A percentile compares a stretch with the other conserved stretches of the same genome.
Evolutionary conservation across 371 early-diverging fungal genomes (phyloP).

Genomic region (Dentiscutata heterogama): DNA sequence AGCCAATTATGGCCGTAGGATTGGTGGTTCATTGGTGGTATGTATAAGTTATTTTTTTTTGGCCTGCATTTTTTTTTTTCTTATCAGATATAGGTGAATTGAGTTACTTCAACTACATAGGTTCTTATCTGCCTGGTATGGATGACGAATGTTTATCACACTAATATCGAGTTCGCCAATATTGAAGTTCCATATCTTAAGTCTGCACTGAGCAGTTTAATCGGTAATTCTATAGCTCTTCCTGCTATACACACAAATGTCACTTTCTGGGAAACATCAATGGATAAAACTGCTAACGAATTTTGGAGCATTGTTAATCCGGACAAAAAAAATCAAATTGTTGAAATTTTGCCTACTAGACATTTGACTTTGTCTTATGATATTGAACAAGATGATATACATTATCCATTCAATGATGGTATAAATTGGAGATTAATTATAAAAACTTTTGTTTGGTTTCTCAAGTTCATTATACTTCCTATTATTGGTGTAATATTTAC

Average conservation of each 20-base stretch:
- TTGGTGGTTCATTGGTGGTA: slow-evolving; percentile 10
- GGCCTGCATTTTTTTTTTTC: too few species aligned
- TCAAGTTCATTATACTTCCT: background rate
- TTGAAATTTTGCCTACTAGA: slow-evolving; percentile 32
- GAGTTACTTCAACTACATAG: background rate
- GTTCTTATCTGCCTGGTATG: background rate
- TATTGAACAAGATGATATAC: background rate
- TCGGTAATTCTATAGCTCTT: background rate
- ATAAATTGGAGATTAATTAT: background rate
- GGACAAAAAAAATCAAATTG: slow-evolving; percentile 10
- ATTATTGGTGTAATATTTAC: too few species aligned
- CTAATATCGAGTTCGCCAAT: background rate
- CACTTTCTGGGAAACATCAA: slow-evolving; percentile 5
- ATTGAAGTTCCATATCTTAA: background rate
- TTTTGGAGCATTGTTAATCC: slow-evolving; percentile 45
- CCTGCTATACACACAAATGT: background rate
- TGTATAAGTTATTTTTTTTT: background rate
- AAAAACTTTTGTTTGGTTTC: background rate
- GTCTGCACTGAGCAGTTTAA: background rate
- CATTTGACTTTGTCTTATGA: background rate
- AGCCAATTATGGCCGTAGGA: background rate
- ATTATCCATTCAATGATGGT: too few species aligned
- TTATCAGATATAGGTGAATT: background rate
- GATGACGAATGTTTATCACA: background rate
- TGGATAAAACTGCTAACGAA: background rate